These are phyloP conservation scores for Cicer judaicum DNA, from an alignment of 306 rosid genomes.

Conservation along the genomic window DNA sequence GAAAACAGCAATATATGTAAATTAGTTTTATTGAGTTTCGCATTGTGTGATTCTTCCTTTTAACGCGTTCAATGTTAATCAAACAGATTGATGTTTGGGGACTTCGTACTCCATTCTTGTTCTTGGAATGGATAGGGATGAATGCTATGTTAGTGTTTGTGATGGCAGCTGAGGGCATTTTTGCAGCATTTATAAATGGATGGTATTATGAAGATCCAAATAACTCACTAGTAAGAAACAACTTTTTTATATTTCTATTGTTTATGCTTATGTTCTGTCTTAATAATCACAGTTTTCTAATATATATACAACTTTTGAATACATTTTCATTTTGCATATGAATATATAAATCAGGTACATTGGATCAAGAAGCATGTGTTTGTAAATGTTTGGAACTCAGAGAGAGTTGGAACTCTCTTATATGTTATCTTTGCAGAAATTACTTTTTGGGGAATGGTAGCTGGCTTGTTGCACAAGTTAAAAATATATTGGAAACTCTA, in stretches of 20 bases:
- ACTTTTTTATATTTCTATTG: background rate
- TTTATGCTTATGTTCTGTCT: background rate
- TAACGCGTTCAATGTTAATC: background rate
- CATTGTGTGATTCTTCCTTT: background rate
- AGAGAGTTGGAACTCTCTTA: constrained; percentile 73
- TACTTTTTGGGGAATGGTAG: constrained; percentile 76
- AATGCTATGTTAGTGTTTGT: constrained; percentile 92
- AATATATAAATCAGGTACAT: constrained; percentile 57
- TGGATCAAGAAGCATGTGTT: constrained; percentile 81
- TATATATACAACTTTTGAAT: background rate
- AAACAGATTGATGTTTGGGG: constrained; percentile 88
- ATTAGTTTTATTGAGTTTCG: too few species aligned
- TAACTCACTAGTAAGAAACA: constrained; percentile 58
- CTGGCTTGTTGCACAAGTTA: constrained; percentile 83
- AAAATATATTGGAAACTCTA: constrained; percentile 81
- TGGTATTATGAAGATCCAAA: constrained; percentile 68
- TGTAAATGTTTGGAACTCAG: constrained; percentile 78
- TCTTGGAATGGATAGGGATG: constrained; percentile 95
- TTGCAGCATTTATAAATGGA: constrained; percentile 88
- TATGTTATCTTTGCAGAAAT: constrained; percentile 88
- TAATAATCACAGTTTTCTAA: background rate
- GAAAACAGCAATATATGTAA: background rate
- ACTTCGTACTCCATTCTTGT: constrained; percentile 67
- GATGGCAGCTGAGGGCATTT: constrained; percentile 87
- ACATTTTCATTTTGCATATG: background rate